These are phyloP conservation scores for Venturia asperata DNA, from an alignment of 2,329 filamentous ascomycete species.

Conservation along the genomic window DNA sequence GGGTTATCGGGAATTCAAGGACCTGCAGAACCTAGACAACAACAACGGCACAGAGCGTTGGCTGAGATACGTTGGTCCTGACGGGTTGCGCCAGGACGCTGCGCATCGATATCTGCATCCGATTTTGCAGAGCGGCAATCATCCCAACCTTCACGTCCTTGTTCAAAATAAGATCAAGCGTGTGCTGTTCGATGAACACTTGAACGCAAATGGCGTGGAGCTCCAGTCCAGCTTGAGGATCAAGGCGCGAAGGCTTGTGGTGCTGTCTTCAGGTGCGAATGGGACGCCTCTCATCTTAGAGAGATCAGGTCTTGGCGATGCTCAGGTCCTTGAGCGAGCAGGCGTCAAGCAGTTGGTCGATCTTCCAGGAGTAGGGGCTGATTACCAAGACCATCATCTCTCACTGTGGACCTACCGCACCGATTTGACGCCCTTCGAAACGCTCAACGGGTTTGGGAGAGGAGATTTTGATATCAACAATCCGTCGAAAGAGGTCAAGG, in stretches of 20 bases:
- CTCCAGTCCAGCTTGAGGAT: constrained; percentile 46
- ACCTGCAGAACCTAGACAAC: constrained; percentile 46
- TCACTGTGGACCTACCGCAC: constrained; percentile 48
- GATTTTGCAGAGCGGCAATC: constrained; percentile 41
- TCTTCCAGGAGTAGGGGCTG: constrained; percentile 47
- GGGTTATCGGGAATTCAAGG: constrained; percentile 47
- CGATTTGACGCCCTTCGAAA: constrained; percentile 40
- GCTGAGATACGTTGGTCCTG: constrained; percentile 43
- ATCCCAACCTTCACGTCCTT: constrained; percentile 55
- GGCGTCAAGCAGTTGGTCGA: constrained; percentile 43
- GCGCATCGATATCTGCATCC: constrained; percentile 51
- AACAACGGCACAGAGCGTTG: constrained; percentile 39
- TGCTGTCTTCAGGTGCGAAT: constrained; percentile 44
- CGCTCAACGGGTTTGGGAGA: constrained; percentile 47
- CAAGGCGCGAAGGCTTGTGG: constrained; percentile 49
- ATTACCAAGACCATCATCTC: constrained; percentile 52
- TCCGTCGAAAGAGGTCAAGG: constrained; percentile 42
- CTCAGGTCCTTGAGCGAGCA: constrained; percentile 42
- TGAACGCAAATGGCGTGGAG: constrained; percentile 52
- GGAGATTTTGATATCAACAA: constrained; percentile 42
- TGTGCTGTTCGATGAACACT: constrained; percentile 46
- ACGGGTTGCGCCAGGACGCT: constrained; percentile 52
- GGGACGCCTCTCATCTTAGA: constrained; percentile 53
- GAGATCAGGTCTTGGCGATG: constrained; percentile 54
- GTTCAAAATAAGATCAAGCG: constrained; percentile 50